Evolutionary conservation across 768 basidiomycete species (phyloP), one percentile per base, ranked within the genome.

Genomic region (Naganishia kalamii): DNA sequence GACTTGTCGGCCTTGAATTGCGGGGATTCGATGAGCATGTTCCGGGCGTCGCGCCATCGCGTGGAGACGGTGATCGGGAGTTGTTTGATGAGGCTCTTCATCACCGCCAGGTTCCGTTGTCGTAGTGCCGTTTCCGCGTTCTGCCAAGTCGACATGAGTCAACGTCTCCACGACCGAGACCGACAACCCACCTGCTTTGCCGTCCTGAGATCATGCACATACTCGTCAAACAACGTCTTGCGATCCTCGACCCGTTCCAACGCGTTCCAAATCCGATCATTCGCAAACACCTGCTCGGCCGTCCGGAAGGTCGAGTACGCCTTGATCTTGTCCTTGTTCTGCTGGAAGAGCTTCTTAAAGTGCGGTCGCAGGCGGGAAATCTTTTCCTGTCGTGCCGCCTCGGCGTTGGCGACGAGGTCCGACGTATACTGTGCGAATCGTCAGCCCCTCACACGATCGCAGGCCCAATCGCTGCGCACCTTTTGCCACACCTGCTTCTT

Each of bases 401-500:
- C 86, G 70, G 93, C 90, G 74, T 90, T 89, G 25, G 84, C 84
- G 73, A 85, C 86, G 50, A 92, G 81, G 60, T 82, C 84, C 62
- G 85, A 85, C 60, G 87, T 88, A 78, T 88, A 97, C 91, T 92
- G 70, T 8, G 50, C 49, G 54, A 2, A 19, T 23, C 23, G n/a
- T 15, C 15, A 48, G 32, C 25, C 52, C 17, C 40, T 30, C 37
- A 3, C 30, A 47, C n/a, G 32, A 32, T 32, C 17, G 12, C 23
- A 11, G 59, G 27, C 27, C 19, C 30, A 3, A 23, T n/a, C 11
- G 1, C 50, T 3, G 21, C 84, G 41, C 62, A 91, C 92, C 84
- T 92, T 92, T 79, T 93, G 90, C 85, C 90, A 99, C 62, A 87
- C 85, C 62, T 86, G 81, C 80, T 96, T 98, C 81, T 92, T 93